Evolutionary conservation across 2,329 filamentous ascomycete species (phyloP), one percentile per base, ranked within the genome.

Genomic region (Shiraia bambusicola): DNA sequence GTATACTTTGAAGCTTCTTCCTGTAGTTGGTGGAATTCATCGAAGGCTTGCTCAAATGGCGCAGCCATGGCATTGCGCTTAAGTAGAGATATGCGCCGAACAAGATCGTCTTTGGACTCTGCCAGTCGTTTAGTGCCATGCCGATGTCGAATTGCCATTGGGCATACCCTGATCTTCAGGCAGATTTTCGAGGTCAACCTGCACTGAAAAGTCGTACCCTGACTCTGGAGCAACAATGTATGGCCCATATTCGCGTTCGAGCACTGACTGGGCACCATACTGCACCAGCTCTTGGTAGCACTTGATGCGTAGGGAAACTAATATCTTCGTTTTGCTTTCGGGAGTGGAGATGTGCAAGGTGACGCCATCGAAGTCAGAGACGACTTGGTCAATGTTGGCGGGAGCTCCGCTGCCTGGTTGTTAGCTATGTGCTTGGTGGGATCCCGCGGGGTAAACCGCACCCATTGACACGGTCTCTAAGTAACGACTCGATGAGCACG

Each of bases 11-110:
- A 87, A 6, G 93, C 91, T 61, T 92, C 88, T 64, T 95, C 89
- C 58, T 86, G 84, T 50, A 98, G 74, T 52, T 83, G 80, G 63
- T 91, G 87, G 72, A 96, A 88, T 69, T 96, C 90, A 61, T 94
- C 82, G 69, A 97, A 98, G 15, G 94, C 93, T 65, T 91, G 87
- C 75, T 98, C 93, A 70, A 98, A 98, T 1, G 94, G 93, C 35
- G 93, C 92, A 49, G 93, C 94, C 93, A 98, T 97, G 56, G 88
- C 90, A 70, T 99, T 97, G 63, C 94, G 90, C 79, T 97, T 98
- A 61, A 99, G 74, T 53, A 98, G 77, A 46, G 91, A 88, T 63
- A 97, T 85, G 65, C 91, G 86, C 70, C 82, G 83, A 58, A 96
- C 83, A 49, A 99, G 76, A 49, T 90, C 91, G 61, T 95, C 89